These are phyloP conservation scores for Tricholoma terreum DNA, from an alignment of 768 basidiomycete species.

Conservation along the genomic window DNA sequence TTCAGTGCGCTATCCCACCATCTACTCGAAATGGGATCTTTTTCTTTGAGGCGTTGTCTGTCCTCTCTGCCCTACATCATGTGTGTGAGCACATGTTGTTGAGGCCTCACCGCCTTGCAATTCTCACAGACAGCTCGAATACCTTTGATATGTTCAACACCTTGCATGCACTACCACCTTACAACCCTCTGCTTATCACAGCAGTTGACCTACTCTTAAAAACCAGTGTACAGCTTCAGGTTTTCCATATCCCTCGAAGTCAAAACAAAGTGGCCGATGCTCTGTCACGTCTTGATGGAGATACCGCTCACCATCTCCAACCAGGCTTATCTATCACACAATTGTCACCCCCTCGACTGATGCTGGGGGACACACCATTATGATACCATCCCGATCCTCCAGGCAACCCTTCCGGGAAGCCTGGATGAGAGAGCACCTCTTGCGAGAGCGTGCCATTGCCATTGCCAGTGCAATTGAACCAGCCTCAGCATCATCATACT, in stretches of 20 bases:
- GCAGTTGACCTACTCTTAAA: conserved; percentile 13
- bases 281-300: conserved; percentile 19
- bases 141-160: conserved; percentile 21
- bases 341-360: conserved; percentile 12
- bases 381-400: conserved; percentile 13
- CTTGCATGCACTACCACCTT: too few relatives aligned
- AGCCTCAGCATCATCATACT: too few relatives aligned
- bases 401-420: conserved; percentile 25
- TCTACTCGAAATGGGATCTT: conserved; percentile 6
- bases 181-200: conserved; percentile 17
- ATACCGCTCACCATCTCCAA: neutral
- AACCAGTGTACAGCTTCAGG: conserved; percentile 13
- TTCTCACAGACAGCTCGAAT: conserved; percentile 25
- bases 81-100: neutral
- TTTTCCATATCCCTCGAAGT: conserved; percentile 24
- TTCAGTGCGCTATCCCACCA: neutral
- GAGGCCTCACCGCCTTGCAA: conserved; percentile 4
- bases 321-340: conserved; percentile 1
- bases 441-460: conserved; percentile 28
- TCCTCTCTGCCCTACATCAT: conserved; percentile 12
- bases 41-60: conserved; percentile 27
- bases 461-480: conserved; percentile 28
- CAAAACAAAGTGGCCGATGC: conserved; percentile 30
- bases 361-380: too few relatives aligned
- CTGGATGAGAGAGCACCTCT: conserved; percentile 28